Evolutionary conservation across 768 basidiomycete species (phyloP), one percentile per base, ranked within the genome.

Genomic region (Rhizopogon vesiculosus): DNA sequence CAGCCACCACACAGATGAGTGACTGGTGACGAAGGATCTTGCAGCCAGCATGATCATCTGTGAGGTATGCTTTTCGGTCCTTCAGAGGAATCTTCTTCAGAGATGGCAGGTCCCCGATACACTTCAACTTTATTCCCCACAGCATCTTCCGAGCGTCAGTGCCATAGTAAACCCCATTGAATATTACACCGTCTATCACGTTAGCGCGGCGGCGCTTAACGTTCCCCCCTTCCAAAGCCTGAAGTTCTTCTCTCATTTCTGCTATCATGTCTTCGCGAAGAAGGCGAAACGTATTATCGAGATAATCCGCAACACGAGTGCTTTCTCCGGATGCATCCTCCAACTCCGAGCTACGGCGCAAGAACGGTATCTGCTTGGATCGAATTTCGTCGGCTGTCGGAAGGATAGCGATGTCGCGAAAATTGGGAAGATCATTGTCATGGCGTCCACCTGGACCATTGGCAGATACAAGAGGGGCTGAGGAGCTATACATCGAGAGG

Each of bases 201-300:
- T 72, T 55, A 8, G 72, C 74, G 6, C 76, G 67, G 51, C 65
- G 67, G n/a, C 64, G 56, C 1, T 73, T 72, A 48, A 71, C 72
- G 62, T 74, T 76, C 61, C 68, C 61, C 9, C 65, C 67, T 2
- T 68, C 57, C 0, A 65, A 70, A 8, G 76, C 68, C 58, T 76
- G 73, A 16, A 83, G 55, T 61, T 82, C 79, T 38, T 84, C 81
- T 12, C 75, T 70, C 54, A 82, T 72, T 57, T 81, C 81, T 54
- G 74, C 69, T 13, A 82, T 52, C 78, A 82, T 79, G 54, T 81
- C 83, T 59, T 85, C 83, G 1, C 84, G 65, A 12, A 83, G 66
- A 10, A 86, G 69, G 1, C 84, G 76, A 61, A 82, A 86, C 57
- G 83, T 80, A 45, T 83, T 82, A 55, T 85, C 84, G 7, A 84